Evolutionary conservation across 2,329 filamentous ascomycete species (phyloP).

Genomic region (Fusarium sp.): DNA sequence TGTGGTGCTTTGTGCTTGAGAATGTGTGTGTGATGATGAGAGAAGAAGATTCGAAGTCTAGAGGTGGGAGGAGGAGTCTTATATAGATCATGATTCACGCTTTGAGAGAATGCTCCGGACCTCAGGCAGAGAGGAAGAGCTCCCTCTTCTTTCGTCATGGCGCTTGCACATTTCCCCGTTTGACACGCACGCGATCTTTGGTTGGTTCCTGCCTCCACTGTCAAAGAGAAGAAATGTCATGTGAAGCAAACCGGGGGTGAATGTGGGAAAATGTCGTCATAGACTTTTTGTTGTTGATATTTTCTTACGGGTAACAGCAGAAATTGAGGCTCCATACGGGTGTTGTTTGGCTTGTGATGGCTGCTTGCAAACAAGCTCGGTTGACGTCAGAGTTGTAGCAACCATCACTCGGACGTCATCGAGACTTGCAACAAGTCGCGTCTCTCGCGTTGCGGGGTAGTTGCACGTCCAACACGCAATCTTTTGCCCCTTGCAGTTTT

Average conservation of each 20-base stretch:
- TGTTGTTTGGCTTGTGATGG: slow-evolving; percentile 25
- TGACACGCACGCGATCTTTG: slow-evolving; percentile 6
- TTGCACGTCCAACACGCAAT: background rate
- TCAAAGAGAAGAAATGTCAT: slow-evolving; percentile 19
- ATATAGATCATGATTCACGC: slow-evolving; percentile 29
- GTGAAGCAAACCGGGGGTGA: slow-evolving; percentile 17
- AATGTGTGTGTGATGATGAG: slow-evolving; percentile 22
- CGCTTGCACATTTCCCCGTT: slow-evolving; percentile 10
- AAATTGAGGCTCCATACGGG: background rate
- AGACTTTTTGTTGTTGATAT: slow-evolving; percentile 19
- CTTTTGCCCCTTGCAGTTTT: slow-evolving; percentile 17
- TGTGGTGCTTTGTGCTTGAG: slow-evolving; percentile 9
- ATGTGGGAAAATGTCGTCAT: slow-evolving; percentile 33
- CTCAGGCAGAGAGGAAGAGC: background rate
- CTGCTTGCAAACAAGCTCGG: slow-evolving; percentile 13
- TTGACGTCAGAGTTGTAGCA: slow-evolving; percentile 28
- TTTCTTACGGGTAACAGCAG: background rate
- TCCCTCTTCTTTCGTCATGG: slow-evolving; percentile 14
- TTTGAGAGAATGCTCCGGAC: background rate
- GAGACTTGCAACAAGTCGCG: slow-evolving; percentile 6
- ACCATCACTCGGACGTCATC: slow-evolving; percentile 32
- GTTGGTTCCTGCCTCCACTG: background rate
- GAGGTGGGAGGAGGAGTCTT: slow-evolving; percentile 21
- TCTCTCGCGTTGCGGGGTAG: slow-evolving; percentile 30
- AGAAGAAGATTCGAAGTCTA: background rate